phyloP scores from a whole-genome alignment of 441 rosid species.

The Arabidopsis lyrata region DNA sequence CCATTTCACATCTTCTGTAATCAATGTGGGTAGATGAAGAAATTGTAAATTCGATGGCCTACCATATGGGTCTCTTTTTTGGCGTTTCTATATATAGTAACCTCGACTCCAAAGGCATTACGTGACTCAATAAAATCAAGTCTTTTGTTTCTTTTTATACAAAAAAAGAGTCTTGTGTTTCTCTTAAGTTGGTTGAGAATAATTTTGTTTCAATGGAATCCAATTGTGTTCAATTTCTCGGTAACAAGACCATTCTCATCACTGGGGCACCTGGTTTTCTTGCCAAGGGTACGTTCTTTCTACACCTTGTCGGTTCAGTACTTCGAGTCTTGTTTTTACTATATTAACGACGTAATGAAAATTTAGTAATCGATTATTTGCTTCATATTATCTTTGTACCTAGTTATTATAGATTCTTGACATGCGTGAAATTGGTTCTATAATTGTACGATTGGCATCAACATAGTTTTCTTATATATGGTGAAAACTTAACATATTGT shows the following conservation, averaged over 20 bases:
- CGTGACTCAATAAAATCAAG: background rate
- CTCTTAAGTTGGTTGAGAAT: conserved; percentile 12
- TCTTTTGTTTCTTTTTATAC: conserved; percentile 17
- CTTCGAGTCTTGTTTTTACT: background rate
- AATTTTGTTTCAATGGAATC: conserved; percentile 36
- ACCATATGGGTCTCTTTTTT: conserved; percentile 7
- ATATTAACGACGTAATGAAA: background rate
- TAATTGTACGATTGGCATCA: background rate
- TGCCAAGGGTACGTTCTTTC: conserved; percentile 56
- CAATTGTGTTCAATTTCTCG: conserved; percentile 40
- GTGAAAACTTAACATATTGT: no score
- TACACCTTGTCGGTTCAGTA: background rate
- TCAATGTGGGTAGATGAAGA: conserved; percentile 42
- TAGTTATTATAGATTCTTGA: background rate
- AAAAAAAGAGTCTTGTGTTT: conserved; percentile 12
- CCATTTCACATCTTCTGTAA: conserved; percentile 19
- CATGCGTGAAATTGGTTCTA: background rate
- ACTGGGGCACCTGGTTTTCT: conserved; percentile 68
- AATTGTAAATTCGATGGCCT: conserved; percentile 20
- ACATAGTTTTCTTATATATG: no score
- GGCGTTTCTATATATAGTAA: conserved; percentile 34
- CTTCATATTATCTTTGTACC: background rate
- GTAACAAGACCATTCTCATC: conserved; percentile 47
- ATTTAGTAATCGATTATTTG: background rate
- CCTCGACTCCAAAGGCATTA: conserved; percentile 21